phyloP scores from a whole-genome alignment of 306 rosid species.

The Quercus variabilis region DNA sequence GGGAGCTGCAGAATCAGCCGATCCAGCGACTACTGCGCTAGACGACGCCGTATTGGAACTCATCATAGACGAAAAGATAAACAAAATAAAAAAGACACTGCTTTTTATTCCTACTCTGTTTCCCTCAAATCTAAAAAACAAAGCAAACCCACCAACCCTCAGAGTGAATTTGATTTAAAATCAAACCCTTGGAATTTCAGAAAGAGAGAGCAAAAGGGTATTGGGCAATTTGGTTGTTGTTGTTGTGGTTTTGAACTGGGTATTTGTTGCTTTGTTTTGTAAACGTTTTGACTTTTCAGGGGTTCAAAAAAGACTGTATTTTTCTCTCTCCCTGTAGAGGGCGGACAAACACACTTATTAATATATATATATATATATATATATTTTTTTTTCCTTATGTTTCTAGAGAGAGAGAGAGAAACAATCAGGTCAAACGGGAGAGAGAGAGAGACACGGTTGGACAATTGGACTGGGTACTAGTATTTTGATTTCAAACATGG shows the following conservation, averaged over 20 bases:
- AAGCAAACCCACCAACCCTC: not conserved
- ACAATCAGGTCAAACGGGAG: too few relatives aligned
- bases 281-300: conserved; percentile 19
- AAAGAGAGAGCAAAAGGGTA: not conserved
- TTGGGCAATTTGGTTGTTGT: not conserved
- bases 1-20: conserved; percentile 64
- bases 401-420: too few relatives aligned
- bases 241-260: not conserved
- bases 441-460: too few relatives aligned
- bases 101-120: not conserved
- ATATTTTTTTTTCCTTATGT: too few relatives aligned
- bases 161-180: not conserved
- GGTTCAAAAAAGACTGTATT: not conserved
- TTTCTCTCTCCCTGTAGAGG: not conserved
- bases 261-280: not conserved
- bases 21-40: conserved; percentile 71
- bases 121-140: not conserved
- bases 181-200: not conserved
- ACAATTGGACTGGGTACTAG: too few relatives aligned
- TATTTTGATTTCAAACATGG: too few relatives aligned
- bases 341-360: too few relatives aligned
- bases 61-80: conserved; percentile 16
- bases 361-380: too few relatives aligned
- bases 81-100: too few relatives aligned
- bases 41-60: conserved; percentile 65